Evolutionary conservation across 2,329 filamentous ascomycete genomes (phyloP).

Genomic region (Pyricularia pennisetigena): DNA sequence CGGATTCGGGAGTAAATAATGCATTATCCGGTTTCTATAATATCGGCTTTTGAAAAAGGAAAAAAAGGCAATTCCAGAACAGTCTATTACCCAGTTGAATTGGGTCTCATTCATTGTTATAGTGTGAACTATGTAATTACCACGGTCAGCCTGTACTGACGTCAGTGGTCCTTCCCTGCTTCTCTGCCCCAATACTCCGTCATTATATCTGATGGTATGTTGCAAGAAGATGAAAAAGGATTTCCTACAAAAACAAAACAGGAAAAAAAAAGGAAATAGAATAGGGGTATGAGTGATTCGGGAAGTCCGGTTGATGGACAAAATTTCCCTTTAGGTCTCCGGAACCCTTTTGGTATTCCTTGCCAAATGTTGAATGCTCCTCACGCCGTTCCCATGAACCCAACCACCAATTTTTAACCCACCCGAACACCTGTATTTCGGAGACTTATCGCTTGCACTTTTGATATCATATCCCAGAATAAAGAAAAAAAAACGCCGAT

Average conservation of each 20-base stretch:
- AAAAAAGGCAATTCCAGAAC: not conserved
- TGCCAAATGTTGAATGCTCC: slow-evolving; percentile 11
- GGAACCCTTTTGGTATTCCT: slow-evolving; percentile 6
- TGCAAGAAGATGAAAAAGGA: not conserved
- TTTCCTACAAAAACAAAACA: slow-evolving; percentile 8
- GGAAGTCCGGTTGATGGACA: slow-evolving; percentile 9
- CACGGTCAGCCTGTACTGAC: not conserved
- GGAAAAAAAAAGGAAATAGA: not conserved
- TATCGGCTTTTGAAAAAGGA: too few relatives aligned
- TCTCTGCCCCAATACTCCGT: slow-evolving; percentile 1
- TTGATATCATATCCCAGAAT: slow-evolving; percentile 1
- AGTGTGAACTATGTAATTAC: not conserved
- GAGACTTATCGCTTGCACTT: not conserved
- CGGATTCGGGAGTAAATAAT: too few relatives aligned
- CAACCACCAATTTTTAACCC: not conserved
- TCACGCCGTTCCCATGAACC: slow-evolving; percentile 2
- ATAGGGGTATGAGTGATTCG: not conserved
- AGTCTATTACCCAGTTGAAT: slow-evolving; percentile 6
- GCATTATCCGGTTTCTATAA: too few relatives aligned
- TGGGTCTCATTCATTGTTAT: slow-evolving; percentile 1
- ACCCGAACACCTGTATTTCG: slow-evolving; percentile 2
- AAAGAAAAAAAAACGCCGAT: slow-evolving; percentile 42
- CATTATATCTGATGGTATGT: not conserved
- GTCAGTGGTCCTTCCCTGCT: not conserved
- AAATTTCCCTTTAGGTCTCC: slow-evolving; percentile 5